Percentiles rank a stretch among this genome's conserved stretches.
Conservation (phyloP, 306 rosid genomes). For the Ammopiptanthus mongolicus region DNA sequence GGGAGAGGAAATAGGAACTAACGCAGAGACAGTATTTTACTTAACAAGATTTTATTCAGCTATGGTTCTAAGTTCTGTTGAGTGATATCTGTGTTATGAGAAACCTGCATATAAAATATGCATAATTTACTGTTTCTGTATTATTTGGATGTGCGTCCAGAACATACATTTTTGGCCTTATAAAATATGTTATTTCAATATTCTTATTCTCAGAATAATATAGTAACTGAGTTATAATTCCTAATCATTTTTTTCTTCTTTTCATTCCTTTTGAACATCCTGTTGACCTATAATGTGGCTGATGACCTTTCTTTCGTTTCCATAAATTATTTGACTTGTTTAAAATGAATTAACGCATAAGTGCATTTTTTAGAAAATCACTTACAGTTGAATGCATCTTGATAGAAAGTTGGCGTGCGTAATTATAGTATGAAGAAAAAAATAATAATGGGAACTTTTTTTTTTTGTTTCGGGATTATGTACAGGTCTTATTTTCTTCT, state of each 20-base stretch:
- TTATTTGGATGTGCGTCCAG: background rate
- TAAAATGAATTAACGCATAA: background rate
- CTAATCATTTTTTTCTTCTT: background rate
- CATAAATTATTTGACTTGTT: slow-evolving; percentile 13
- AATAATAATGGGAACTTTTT: background rate
- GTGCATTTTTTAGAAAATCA: background rate
- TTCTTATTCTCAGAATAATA: background rate
- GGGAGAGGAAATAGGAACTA: background rate
- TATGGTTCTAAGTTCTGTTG: background rate
- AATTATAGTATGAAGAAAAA: background rate
- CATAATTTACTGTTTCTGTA: background rate
- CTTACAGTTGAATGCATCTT: slow-evolving; percentile 4
- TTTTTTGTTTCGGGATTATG: slow-evolving; percentile 23
- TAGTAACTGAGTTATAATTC: background rate
- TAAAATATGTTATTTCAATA: background rate
- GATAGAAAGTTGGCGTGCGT: background rate
- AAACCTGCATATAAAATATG: background rate
- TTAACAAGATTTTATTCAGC: background rate
- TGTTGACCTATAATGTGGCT: background rate
- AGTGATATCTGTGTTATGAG: background rate
- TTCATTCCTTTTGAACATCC: slow-evolving; percentile 1
- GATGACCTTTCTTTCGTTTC: background rate
- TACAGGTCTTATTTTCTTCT: slow-evolving; percentile 69
- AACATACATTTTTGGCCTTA: background rate
- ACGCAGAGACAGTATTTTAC: background rate